These are phyloP conservation scores for Aspergillus japonicus DNA, from an alignment of 2,329 filamentous ascomycete species.

Conservation along the genomic window DNA sequence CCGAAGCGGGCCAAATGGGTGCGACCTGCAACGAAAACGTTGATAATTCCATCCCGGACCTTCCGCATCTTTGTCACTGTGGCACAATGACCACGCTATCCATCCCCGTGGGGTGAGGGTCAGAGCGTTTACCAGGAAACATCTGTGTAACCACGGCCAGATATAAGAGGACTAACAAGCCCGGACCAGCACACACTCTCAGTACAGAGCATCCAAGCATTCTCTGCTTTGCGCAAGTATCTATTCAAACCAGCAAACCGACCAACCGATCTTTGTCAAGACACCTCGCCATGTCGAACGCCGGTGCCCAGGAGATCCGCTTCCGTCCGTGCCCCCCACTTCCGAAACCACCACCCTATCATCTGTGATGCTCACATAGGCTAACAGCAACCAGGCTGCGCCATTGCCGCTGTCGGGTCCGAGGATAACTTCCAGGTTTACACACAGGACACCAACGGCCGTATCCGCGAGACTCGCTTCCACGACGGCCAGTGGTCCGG, in stretches of 20 bases:
- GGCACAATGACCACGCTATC: background rate
- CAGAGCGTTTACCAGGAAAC: background rate
- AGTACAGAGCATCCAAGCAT: background rate
- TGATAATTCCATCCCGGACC: background rate
- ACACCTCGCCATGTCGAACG: background rate
- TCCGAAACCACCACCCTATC: too few species aligned
- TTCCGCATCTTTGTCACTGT: background rate
- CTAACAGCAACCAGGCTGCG: background rate
- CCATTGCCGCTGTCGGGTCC: background rate
- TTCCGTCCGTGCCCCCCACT: background rate
- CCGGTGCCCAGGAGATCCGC: background rate
- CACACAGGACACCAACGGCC: background rate
- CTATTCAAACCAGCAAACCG: background rate
- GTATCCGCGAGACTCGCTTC: background rate
- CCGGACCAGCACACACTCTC: background rate
- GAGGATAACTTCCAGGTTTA: background rate
- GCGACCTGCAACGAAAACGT: background rate
- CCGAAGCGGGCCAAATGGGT: background rate
- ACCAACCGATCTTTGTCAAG: background rate
- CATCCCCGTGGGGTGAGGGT: background rate
- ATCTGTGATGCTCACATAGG: too few species aligned
- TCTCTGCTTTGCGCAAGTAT: background rate
- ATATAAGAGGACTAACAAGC: background rate
- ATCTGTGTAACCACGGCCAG: background rate
- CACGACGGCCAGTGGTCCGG: background rate